phyloP scores from a whole-genome alignment of 108 stramenopile genomes.

The Cyclotella choctawhatcheeana region DNA sequence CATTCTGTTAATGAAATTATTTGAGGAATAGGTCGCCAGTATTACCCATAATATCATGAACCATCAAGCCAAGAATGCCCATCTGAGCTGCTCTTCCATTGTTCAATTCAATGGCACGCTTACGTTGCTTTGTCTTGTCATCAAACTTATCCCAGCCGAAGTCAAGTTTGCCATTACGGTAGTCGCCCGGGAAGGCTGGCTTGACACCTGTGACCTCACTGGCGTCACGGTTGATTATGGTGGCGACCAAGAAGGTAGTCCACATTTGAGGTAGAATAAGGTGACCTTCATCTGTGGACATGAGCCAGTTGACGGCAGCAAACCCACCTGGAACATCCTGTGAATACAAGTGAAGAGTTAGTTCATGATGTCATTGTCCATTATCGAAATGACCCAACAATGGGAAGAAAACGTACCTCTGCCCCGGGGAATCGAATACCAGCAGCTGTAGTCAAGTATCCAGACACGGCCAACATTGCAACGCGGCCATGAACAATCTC shows the following conservation, averaged over 20 bases:
- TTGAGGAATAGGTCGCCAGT: constrained; percentile 21
- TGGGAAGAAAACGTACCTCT: constrained; percentile 9
- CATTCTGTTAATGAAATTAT: constrained; percentile 1
- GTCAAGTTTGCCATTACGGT: constrained; percentile 81
- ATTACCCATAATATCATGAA: constrained; percentile 80
- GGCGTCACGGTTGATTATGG: constrained; percentile 19
- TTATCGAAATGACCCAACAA: background rate
- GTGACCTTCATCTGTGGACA: constrained; percentile 7
- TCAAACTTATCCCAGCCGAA: constrained; percentile 77
- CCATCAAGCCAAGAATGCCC: constrained; percentile 89
- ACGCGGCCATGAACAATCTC: constrained; percentile 66
- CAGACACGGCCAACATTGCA: constrained; percentile 67
- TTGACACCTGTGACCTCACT: constrained; percentile 10
- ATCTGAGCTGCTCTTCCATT: constrained; percentile 48
- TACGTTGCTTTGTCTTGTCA: constrained; percentile 66
- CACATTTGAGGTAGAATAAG: constrained; percentile 13
- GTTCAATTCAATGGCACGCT: constrained; percentile 93
- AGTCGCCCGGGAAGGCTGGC: constrained; percentile 79
- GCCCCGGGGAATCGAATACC: constrained; percentile 82
- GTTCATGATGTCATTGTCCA: background rate
- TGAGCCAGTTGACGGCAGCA: constrained; percentile 7
- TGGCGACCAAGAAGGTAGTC: constrained; percentile 11
- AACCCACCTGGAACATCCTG: constrained; percentile 2
- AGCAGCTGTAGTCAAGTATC: constrained; percentile 76
- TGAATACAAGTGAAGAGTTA: background rate